phyloP scores from a whole-genome alignment of 352 stramenopile genomes.

The Phytophthora sp. region DNA sequence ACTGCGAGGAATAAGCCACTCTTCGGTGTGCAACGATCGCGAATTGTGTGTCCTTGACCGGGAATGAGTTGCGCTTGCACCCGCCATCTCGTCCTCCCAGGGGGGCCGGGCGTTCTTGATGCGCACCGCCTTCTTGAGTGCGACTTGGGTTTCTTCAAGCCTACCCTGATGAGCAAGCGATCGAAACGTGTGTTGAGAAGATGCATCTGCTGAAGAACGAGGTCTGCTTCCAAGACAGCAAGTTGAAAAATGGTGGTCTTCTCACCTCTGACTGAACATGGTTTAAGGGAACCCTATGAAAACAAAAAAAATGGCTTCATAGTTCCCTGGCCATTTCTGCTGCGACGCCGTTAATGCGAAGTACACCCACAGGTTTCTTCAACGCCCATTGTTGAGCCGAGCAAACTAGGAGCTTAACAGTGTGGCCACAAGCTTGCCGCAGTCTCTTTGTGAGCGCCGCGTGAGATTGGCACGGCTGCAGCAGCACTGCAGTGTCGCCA shows the following conservation, averaged over 20 bases:
- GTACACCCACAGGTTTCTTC: not conserved
- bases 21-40: not conserved
- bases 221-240: not conserved
- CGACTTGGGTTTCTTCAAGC: conserved; percentile 9
- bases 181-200: conserved; percentile 10
- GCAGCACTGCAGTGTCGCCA: not conserved
- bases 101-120: not conserved
- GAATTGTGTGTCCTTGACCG: not conserved
- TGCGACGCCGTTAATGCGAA: not conserved
- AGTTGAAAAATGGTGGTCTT: conserved; percentile 8
- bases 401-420: too few relatives aligned
- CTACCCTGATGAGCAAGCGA: not conserved
- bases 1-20: not conserved
- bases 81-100: not conserved
- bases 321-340: not conserved
- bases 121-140: not conserved
- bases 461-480: not conserved
- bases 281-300: not conserved
- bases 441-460: not conserved
- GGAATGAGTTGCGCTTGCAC: conserved; percentile 2
- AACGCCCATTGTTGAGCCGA: not conserved
- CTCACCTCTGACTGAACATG: too few relatives aligned
- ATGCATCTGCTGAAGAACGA: conserved; percentile 6
- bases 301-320: not conserved
- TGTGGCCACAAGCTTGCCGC: not conserved